Evolutionary conservation across 805 yeast species (phyloP), one percentile per base, ranked within the genome.

Genomic region (Cyberlindnera petersonii): DNA sequence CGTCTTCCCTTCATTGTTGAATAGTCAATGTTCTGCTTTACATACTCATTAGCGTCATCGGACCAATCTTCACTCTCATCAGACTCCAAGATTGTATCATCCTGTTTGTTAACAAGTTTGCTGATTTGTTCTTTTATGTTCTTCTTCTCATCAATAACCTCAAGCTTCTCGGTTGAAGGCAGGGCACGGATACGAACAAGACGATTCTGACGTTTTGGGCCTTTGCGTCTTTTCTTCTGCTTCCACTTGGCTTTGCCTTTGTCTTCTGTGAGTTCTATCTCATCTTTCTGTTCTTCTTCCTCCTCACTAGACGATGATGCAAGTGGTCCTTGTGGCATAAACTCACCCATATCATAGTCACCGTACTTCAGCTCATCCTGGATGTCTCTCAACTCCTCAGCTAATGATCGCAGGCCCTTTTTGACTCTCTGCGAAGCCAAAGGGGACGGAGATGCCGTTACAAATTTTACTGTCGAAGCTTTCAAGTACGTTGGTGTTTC

Each of bases 401-500:
- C 71, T 27, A 79, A 59, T 24, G 71, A 71, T 4, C 72, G 64
- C 9, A 79, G 43, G 3, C 68, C 56, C 32, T 66, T 60, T 4
- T 53, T 51, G 6, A 50, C 49, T 44, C 49, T 44, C 30, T 48
- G 54, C 2, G 55, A 46, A 3, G 56, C 55, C 16, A 57, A 36
- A 11, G 64, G 64, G 3, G 65, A 60, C 5, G 59, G 58, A 1
- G 58, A 52, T 10, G 49, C 36, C 4, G 53, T 30, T 11, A 37
- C 24, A 5, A 24, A 23, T 20, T 36, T 37, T 4, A 24, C 15
- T 1, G 38, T n/a, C 16, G 33, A 32, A 4, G 43, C 27, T 36
- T 39, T 69, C 26, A 72, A 50, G 9, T 75, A 75, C 4, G 73
- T 66, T 0, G 77, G 77, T 6, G 77, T 71, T n/a, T 54, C 56